Evolutionary conservation across 345 rosid species (phyloP).

Genomic region (Acer yangbiense): DNA sequence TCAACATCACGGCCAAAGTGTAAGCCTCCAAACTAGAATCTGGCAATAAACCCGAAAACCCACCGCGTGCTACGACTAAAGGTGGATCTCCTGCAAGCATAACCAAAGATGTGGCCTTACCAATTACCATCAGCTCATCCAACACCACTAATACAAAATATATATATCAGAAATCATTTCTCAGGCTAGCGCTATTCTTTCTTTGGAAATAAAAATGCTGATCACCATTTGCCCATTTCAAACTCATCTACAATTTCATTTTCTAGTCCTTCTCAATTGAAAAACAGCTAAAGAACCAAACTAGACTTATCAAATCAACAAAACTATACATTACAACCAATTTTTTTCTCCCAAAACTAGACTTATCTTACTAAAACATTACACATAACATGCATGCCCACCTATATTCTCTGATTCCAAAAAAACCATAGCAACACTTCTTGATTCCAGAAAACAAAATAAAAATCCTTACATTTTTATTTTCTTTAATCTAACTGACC

Average conservation of each 20-base stretch:
- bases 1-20: constrained; percentile 29
- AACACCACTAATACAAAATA: no score
- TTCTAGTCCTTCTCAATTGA: neutral
- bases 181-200: no score
- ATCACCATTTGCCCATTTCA: neutral
- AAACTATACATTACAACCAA: no score
- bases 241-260: neutral
- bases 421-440: no score
- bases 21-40: constrained; percentile 66
- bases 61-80: constrained; percentile 79
- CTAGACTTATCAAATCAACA: no score
- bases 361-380: neutral
- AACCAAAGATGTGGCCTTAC: constrained; percentile 11
- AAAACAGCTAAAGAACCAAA: no score
- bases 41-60: constrained; percentile 84
- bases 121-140: neutral
- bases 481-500: no score
- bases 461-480: neutral
- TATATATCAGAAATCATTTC: no score
- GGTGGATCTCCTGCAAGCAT: constrained; percentile 66
- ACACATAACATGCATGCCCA: neutral
- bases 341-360: no score
- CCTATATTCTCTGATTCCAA: neutral
- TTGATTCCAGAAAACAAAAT: neutral
- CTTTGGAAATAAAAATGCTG: neutral